A percentile compares a stretch with the other conserved stretches of the same genome.
phyloP scores from a whole-genome alignment of 768 basidiomycete species.

The Clavaria fumosa region DNA sequence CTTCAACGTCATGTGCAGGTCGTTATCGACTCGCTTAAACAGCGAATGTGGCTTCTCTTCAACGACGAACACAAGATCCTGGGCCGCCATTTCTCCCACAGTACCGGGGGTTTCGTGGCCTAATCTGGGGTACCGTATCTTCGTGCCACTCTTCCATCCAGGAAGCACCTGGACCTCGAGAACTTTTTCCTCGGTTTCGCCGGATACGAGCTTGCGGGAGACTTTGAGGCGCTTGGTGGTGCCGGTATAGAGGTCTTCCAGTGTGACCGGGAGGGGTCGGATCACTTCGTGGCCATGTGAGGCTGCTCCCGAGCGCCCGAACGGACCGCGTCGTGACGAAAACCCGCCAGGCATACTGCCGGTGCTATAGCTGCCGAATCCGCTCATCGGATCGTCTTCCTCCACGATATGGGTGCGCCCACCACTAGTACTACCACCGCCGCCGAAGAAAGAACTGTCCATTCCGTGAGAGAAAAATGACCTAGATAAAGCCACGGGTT shows the following conservation, averaged over 20 bases:
- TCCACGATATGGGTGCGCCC: no score
- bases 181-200: slow-evolving; percentile 71
- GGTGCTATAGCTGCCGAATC: slow-evolving; percentile 19
- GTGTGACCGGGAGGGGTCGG: slow-evolving; percentile 68
- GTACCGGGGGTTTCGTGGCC: slow-evolving; percentile 59
- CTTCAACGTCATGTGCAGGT: slow-evolving; percentile 44
- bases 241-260: slow-evolving; percentile 79
- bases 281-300: slow-evolving; percentile 45
- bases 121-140: slow-evolving; percentile 75
- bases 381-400: slow-evolving; percentile 37
- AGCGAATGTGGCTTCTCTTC: slow-evolving; percentile 81
- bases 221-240: slow-evolving; percentile 81
- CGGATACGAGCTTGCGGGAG: slow-evolving; percentile 53
- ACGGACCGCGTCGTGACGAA: slow-evolving; percentile 8
- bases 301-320: slow-evolving; percentile 12
- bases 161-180: slow-evolving; percentile 69
- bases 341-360: slow-evolving; percentile 40
- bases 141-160: slow-evolving; percentile 95
- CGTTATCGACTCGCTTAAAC: slow-evolving; percentile 71
- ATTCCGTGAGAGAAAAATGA: slow-evolving; percentile 34
- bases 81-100: slow-evolving; percentile 65
- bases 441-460: slow-evolving; percentile 26
- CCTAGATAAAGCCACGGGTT: background rate
- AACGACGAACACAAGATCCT: slow-evolving; percentile 93
- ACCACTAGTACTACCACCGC: no score